phyloP scores from a whole-genome alignment of 176 grass and related monocot genomes.

The Musa schizocarpa region DNA sequence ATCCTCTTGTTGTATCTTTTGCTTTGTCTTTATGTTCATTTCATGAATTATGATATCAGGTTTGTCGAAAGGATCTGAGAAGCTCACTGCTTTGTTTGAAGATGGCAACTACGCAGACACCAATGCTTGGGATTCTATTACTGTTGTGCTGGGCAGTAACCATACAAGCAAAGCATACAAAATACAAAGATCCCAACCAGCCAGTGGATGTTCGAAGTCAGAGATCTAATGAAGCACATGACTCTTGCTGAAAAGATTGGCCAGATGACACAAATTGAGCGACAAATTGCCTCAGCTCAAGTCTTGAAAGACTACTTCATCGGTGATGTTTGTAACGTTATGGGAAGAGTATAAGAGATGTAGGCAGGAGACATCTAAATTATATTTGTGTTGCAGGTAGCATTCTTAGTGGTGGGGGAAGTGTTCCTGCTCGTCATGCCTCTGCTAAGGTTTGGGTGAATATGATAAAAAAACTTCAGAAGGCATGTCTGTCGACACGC shows the following conservation, averaged over 20 bases:
- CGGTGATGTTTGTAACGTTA: neutral
- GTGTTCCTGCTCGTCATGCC: neutral
- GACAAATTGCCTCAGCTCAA: no score
- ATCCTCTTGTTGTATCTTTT: neutral
- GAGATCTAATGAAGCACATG: neutral
- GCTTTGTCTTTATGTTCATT: neutral
- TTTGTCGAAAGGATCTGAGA: neutral
- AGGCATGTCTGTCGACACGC: neutral
- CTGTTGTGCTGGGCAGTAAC: neutral
- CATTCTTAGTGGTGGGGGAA: conserved; percentile 4
- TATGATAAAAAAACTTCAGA: neutral
- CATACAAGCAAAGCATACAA: neutral
- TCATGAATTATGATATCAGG: neutral
- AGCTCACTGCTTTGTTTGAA: neutral
- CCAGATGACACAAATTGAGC: conserved; percentile 3
- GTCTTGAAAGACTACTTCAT: neutral
- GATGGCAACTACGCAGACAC: neutral
- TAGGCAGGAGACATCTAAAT: neutral
- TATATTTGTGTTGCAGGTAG: neutral
- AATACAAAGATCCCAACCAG: neutral
- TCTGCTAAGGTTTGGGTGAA: conserved; percentile 4
- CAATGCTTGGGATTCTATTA: neutral
- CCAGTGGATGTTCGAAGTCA: neutral
- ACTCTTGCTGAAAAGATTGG: conserved; percentile 2
- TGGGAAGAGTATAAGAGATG: neutral